Conservation (phyloP, 148 eudicot species). For the Fagopyrum esculentum region DNA sequence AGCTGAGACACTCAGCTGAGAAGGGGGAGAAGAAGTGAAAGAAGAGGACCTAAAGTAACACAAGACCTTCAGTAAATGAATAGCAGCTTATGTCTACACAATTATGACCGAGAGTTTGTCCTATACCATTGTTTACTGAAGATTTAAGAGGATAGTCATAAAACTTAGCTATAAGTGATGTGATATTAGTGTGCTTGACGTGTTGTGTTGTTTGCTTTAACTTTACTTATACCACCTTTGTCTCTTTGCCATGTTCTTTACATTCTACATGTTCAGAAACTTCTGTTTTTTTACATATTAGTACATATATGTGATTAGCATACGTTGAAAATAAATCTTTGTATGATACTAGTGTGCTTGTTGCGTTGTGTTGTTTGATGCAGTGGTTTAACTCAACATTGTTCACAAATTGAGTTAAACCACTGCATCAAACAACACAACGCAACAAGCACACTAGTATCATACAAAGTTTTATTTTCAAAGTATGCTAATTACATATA, state of each 20-base stretch:
- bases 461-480: too few relatives aligned
- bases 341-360: too few relatives aligned
- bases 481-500: too few relatives aligned
- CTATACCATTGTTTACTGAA: not conserved
- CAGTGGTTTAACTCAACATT: too few relatives aligned
- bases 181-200: not conserved
- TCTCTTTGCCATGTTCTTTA: not conserved
- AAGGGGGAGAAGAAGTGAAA: constrained; percentile 65
- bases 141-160: not conserved
- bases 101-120: not conserved
- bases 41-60: constrained; percentile 26
- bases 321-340: not conserved
- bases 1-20: constrained; percentile 59
- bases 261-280: not conserved
- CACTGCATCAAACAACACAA: too few relatives aligned
- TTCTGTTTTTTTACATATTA: not conserved
- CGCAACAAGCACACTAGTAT: too few relatives aligned
- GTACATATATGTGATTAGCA: not conserved
- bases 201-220: not conserved
- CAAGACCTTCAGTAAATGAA: constrained; percentile 8
- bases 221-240: not conserved
- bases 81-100: not conserved
- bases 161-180: not conserved
- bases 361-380: fast-evolving
- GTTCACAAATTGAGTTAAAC: too few relatives aligned